These are phyloP conservation scores for Candida silvatica DNA, from an alignment of 805 yeast species.

Conservation along the genomic window DNA sequence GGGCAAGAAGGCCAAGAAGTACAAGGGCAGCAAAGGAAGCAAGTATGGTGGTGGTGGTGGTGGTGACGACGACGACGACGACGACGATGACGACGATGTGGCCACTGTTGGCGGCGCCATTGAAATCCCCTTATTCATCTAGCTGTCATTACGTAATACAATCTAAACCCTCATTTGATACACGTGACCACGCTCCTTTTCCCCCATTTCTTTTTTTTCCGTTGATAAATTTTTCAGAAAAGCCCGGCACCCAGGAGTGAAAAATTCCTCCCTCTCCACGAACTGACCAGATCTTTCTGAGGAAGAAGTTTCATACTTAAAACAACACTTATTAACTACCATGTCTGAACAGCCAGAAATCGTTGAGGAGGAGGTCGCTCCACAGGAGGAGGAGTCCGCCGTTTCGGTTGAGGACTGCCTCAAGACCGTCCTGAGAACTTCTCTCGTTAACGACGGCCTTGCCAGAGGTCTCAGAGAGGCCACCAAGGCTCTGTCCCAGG, in stretches of 20 bases:
- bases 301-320: constrained; percentile 27
- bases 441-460: constrained; percentile 98
- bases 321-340: constrained; percentile 11
- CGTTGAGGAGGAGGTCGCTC: constrained; percentile 69
- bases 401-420: constrained; percentile 97
- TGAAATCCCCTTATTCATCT: constrained; percentile 36
- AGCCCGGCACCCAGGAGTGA: background rate
- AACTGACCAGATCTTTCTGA: constrained; percentile 32
- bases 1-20: constrained; percentile 4
- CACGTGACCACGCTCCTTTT: too few species aligned
- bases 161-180: too few species aligned
- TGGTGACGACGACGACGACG: constrained; percentile 12
- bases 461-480: constrained; percentile 99
- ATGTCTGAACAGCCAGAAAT: constrained; percentile 89
- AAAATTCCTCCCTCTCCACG: constrained; percentile 4
- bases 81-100: constrained; percentile 18
- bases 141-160: too few species aligned
- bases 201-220: background rate
- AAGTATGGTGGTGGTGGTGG: too few species aligned
- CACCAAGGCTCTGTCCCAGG: constrained; percentile 94
- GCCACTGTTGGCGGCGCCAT: constrained; percentile 34
- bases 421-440: constrained; percentile 95
- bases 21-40: constrained; percentile 4
- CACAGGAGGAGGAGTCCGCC: constrained; percentile 77
- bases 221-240: background rate